phyloP scores from a whole-genome alignment of 108 stramenopile species.

The Epithemia pelagica region DNA sequence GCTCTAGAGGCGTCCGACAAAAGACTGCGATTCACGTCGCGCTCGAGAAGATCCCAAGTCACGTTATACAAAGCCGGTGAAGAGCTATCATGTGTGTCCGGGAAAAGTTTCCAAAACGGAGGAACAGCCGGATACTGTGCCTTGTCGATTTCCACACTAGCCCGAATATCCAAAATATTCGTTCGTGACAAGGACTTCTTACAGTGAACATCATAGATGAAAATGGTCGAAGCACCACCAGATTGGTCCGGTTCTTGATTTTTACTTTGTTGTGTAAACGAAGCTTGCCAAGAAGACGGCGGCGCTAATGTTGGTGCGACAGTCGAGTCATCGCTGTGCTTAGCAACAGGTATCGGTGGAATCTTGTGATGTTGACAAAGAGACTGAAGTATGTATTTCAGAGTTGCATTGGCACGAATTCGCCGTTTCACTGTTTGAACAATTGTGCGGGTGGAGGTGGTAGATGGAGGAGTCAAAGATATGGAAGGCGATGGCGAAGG shows the following conservation, averaged over 20 bases:
- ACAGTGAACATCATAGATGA: neutral
- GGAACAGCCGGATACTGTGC: conserved; percentile 6
- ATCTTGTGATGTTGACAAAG: neutral
- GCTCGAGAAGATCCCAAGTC: conserved; percentile 36
- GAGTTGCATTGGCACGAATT: conserved; percentile 43
- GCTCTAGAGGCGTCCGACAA: neutral
- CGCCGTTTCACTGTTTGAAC: conserved; percentile 42
- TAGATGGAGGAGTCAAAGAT: no score
- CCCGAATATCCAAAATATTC: neutral
- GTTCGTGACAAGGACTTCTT: neutral
- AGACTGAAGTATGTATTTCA: conserved; percentile 32
- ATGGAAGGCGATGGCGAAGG: no score
- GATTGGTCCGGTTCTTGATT: no score
- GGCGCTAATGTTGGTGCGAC: neutral
- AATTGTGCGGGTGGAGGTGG: conserved; percentile 48
- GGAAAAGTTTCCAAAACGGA: neutral
- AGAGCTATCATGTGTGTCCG: no score
- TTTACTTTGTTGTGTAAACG: neutral
- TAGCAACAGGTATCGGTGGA: neutral
- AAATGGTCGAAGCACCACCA: no score
- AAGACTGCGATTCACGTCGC: conserved; percentile 25
- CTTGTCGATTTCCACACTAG: conserved; percentile 4
- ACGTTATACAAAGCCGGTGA: conserved; percentile 36
- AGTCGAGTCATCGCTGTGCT: neutral
- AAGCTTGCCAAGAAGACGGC: neutral